phyloP scores from a whole-genome alignment of 2,329 filamentous ascomycete genomes.

The Aspergillus ochraceus region DNA sequence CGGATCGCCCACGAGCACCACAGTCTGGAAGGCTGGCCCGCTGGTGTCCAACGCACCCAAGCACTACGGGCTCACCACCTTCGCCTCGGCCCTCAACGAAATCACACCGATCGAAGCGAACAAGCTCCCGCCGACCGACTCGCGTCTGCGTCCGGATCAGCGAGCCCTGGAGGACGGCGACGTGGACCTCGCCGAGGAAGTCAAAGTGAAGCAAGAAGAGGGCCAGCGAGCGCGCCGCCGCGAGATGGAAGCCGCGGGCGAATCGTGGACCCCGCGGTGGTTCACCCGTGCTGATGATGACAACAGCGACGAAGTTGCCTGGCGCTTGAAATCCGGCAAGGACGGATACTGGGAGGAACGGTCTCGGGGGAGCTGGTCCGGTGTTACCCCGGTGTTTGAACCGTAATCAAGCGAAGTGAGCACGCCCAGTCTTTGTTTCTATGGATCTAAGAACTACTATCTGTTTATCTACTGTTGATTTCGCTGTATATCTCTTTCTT shows the following conservation, averaged over 20 bases:
- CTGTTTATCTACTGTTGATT: too few species aligned
- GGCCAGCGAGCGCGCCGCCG: constrained; percentile 73
- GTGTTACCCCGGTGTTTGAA: constrained; percentile 57
- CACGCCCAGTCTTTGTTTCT: too few species aligned
- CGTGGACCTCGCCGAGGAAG: constrained; percentile 76
- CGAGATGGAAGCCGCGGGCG: constrained; percentile 72
- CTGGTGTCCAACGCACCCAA: constrained; percentile 77
- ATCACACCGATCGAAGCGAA: constrained; percentile 75
- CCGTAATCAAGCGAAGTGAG: neutral
- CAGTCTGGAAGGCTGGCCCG: constrained; percentile 75
- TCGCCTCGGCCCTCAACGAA: constrained; percentile 85
- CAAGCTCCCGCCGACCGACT: constrained; percentile 78
- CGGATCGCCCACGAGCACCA: constrained; percentile 61
- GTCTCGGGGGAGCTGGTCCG: constrained; percentile 64
- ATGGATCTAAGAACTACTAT: too few species aligned
- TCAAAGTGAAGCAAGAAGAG: constrained; percentile 85
- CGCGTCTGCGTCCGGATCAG: constrained; percentile 82
- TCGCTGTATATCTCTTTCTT: too few species aligned
- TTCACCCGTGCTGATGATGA: constrained; percentile 66
- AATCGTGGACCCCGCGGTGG: constrained; percentile 76
- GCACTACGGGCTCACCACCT: constrained; percentile 84
- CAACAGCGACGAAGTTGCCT: constrained; percentile 44
- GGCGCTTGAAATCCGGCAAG: constrained; percentile 75
- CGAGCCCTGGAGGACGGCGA: constrained; percentile 78
- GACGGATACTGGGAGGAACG: constrained; percentile 95